Evolutionary conservation across 345 rosid species (phyloP).

Genomic region (Lepidium africanum): DNA sequence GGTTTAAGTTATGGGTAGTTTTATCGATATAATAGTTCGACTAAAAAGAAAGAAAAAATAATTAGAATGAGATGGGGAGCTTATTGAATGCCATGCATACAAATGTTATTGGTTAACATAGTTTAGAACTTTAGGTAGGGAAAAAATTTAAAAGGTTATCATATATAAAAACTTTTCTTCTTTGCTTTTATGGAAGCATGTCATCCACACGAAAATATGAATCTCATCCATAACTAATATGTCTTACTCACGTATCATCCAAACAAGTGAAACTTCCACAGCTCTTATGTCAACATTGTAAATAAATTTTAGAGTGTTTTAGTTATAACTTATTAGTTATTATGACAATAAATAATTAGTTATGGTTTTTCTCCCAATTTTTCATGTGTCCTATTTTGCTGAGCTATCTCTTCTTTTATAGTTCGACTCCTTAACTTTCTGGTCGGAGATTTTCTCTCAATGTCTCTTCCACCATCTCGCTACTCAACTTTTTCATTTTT

Average conservation of each 20-base stretch:
- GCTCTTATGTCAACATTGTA: slow-evolving; percentile 8
- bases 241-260: slow-evolving; percentile 5
- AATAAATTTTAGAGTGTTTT: not conserved
- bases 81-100: slow-evolving; percentile 17
- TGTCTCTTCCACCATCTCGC: too few species aligned
- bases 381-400: too few species aligned
- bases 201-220: slow-evolving; percentile 15
- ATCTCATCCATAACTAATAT: slow-evolving; percentile 20
- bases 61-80: slow-evolving; percentile 16
- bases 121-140: slow-evolving; percentile 13
- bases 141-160: slow-evolving; percentile 2
- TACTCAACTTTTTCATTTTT: too few species aligned
- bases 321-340: slow-evolving; percentile 3
- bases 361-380: too few species aligned
- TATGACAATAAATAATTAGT: not conserved
- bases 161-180: slow-evolving; percentile 7
- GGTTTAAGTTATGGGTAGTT: too few species aligned
- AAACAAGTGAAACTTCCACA: not conserved
- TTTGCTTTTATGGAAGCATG: slow-evolving; percentile 16
- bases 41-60: not conserved
- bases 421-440: too few species aligned
- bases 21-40: too few species aligned
- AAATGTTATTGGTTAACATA: slow-evolving; percentile 13
- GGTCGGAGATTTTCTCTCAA: too few species aligned
- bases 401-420: too few species aligned